These are phyloP conservation scores for Termitomyces sp. DNA, from an alignment of 768 basidiomycete species.

Conservation along the genomic window DNA sequence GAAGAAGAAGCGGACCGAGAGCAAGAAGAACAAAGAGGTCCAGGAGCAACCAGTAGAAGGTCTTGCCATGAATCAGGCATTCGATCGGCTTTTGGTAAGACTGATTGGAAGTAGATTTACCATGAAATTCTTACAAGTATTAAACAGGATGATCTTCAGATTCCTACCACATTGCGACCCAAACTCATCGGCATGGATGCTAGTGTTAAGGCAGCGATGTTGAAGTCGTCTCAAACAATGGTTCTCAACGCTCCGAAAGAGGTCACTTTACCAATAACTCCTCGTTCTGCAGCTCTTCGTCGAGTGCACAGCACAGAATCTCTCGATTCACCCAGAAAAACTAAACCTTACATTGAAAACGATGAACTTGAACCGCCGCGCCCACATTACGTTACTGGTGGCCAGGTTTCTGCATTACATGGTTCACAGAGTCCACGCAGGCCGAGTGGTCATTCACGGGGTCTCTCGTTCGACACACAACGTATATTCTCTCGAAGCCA, in stretches of 20 bases:
- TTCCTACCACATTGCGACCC: conserved; percentile 69
- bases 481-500: conserved; percentile 51
- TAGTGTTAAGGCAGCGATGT: conserved; percentile 86
- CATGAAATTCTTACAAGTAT: background rate
- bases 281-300: conserved; percentile 47
- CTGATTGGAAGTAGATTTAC: background rate
- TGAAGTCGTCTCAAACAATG: conserved; percentile 76
- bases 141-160: conserved; percentile 81
- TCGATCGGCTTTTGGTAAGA: conserved; percentile 77
- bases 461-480: conserved; percentile 52
- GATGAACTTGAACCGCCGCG: conserved; percentile 36
- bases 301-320: conserved; percentile 73
- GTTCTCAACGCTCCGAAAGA: conserved; percentile 31
- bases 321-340: conserved; percentile 47
- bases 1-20: conserved; percentile 33
- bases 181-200: conserved; percentile 80
- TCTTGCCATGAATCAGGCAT: conserved; percentile 57
- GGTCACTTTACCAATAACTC: conserved; percentile 36
- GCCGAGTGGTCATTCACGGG: conserved; percentile 47
- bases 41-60: conserved; percentile 17
- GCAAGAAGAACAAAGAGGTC: conserved; percentile 12
- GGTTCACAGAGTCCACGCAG: conserved; percentile 32
- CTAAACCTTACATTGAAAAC: conserved; percentile 30
- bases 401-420: conserved; percentile 32
- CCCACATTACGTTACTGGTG: conserved; percentile 25